Conservation (phyloP, 192 early-diverging fungal genomes). For the Jimgerdemannia lactiflua region DNA sequence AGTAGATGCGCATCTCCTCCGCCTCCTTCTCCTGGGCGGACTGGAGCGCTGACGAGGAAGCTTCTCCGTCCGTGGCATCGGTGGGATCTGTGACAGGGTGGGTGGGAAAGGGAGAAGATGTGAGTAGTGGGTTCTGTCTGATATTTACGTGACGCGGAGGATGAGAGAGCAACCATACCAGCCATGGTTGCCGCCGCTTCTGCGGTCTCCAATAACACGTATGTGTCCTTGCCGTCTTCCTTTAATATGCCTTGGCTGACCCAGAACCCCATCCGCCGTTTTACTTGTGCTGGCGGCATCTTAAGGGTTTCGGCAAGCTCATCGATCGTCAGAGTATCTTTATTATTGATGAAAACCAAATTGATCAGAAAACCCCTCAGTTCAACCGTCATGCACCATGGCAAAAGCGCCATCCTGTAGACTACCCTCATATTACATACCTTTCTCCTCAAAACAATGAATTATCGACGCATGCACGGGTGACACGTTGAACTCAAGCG, state of each 20-base stretch:
- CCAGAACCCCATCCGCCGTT: neutral
- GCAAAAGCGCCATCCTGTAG: too few species aligned
- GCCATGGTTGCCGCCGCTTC: neutral
- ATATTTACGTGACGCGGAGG: too few species aligned
- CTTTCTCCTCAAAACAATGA: neutral
- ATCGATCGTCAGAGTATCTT: neutral
- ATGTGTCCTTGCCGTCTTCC: neutral
- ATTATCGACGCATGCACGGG: slow-evolving; percentile 45
- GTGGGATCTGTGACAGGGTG: too few species aligned
- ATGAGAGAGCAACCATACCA: neutral
- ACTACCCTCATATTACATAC: neutral
- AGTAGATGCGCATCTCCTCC: slow-evolving; percentile 44
- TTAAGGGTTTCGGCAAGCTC: neutral
- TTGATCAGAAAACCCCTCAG: too few species aligned
- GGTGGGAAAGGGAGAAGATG: too few species aligned
- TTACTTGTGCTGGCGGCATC: neutral
- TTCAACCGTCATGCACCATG: too few species aligned
- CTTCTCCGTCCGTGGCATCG: neutral
- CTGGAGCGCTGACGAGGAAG: slow-evolving; percentile 1
- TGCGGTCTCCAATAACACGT: neutral
- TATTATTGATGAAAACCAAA: neutral
- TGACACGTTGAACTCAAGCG: slow-evolving; percentile 30
- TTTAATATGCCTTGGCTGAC: slow-evolving; percentile 1
- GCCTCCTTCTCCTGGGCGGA: slow-evolving; percentile 16
- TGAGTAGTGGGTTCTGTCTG: too few species aligned